A percentile compares a stretch with the other conserved stretches of the same genome.
phyloP scores from a whole-genome alignment of 148 eudicot species.

The Fallopia convolvulus region DNA sequence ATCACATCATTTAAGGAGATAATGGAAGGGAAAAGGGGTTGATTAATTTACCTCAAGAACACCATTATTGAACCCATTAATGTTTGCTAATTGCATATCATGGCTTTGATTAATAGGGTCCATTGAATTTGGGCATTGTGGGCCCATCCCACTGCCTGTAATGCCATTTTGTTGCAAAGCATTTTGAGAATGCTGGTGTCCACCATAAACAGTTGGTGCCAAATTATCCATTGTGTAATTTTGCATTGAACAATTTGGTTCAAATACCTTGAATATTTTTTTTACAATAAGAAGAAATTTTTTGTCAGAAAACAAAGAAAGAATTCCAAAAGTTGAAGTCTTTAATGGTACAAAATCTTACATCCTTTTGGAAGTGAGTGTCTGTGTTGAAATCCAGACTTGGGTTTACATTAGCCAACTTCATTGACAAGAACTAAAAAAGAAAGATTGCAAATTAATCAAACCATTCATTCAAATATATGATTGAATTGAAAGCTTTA shows the following conservation, averaged over 20 bases:
- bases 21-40: not conserved
- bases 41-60: conserved; percentile 42
- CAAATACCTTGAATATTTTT: conserved; percentile 44
- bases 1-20: not conserved
- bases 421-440: conserved; percentile 74
- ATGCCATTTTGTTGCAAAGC: conserved; percentile 1
- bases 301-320: not conserved
- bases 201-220: conserved; percentile 39
- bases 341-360: not conserved
- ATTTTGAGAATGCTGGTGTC: conserved; percentile 5
- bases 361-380: conserved; percentile 1
- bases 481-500: not conserved
- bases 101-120: conserved; percentile 23
- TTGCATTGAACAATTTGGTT: conserved; percentile 38
- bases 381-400: conserved; percentile 8
- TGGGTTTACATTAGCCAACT: conserved; percentile 63
- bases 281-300: not conserved
- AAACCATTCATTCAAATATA: not conserved
- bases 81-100: conserved; percentile 40
- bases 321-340: not conserved
- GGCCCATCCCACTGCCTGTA: conserved; percentile 3
- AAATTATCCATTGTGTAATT: conserved; percentile 24
- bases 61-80: conserved; percentile 36
- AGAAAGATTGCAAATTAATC: not conserved
- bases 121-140: not conserved